Evolutionary conservation across 31 red algal species (phyloP), one percentile per base, ranked within the genome.

Genomic region (Pterothamnion heteromorphum): DNA sequence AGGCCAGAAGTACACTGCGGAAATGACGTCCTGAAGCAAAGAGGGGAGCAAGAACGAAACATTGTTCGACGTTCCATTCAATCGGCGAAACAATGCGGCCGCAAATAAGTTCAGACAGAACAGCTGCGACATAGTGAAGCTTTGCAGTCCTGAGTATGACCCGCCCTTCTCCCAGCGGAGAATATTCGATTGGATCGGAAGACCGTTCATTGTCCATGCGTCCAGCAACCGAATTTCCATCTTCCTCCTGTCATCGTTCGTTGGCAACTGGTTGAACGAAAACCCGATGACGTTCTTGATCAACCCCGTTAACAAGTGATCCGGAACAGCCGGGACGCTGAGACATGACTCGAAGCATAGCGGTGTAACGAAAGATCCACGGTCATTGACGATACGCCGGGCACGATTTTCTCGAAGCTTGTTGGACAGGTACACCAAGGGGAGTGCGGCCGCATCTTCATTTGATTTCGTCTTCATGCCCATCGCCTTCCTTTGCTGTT

Each of bases 301-400:
- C 51, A 64, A 64, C 9, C 51, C 51, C 9, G 51, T 64, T 9
- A 64, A n/a, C n/a, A n/a, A n/a, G n/a, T n/a, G n/a, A n/a, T n/a
- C n/a, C n/a, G n/a, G n/a, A n/a, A n/a, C n/a, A n/a, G 51, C 51
- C 14, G n/a, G 51, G n/a, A 64, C 9, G n/a, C 51, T 64, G 51
- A 64, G 51, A n/a, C 51, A 64, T 64, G 51, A 64, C 51, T 64
- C 51, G n/a, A 64, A 64, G n/a, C 51, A 64, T n/a, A 64, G 51
- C 9, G 51, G 51, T 64, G 51, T 18, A n/a, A 64, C 51, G 51
- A 64, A n/a, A 18, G 51, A 64, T 64, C 14, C 51, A 64, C n/a
- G 51, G n/a, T 18, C n/a, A 18, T 64, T 18, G 14, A 9, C 14
- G 9, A 64, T n/a, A 64, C 51, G 51, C 9, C n/a, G 51, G 14